Evolutionary conservation across 1,284 basidiomycete genomes (phyloP).

Genomic region (Erythrobasidium hasegawianum): DNA sequence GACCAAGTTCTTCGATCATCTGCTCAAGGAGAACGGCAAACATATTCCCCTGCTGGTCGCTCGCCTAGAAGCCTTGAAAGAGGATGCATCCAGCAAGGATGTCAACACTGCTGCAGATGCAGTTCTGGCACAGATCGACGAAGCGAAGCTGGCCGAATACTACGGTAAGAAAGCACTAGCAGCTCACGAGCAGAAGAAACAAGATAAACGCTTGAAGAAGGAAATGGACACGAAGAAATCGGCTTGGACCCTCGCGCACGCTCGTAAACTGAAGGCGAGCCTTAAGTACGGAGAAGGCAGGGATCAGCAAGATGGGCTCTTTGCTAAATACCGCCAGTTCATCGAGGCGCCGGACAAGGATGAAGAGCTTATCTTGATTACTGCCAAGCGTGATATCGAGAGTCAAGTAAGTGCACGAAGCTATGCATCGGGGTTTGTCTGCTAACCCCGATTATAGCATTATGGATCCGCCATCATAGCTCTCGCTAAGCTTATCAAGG

Average conservation of each 20-base stretch:
- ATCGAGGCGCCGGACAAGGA: conserved; percentile 42
- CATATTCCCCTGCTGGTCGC: conserved; percentile 46
- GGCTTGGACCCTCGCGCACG: conserved; percentile 46
- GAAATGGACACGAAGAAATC: conserved; percentile 45
- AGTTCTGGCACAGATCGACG: conserved; percentile 44
- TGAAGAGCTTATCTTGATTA: conserved; percentile 43
- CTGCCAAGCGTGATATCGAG: conserved; percentile 42
- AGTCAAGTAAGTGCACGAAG: background rate
- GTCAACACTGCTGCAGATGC: conserved; percentile 43
- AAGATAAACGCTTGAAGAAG: conserved; percentile 45
- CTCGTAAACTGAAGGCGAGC: conserved; percentile 43
- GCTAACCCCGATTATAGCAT: background rate
- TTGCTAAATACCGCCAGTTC: conserved; percentile 41
- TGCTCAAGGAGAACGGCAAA: conserved; percentile 46
- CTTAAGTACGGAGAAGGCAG: conserved; percentile 35
- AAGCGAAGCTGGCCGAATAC: conserved; percentile 44
- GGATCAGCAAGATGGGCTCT: conserved; percentile 35
- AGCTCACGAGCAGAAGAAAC: conserved; percentile 44
- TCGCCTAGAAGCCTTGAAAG: conserved; percentile 42
- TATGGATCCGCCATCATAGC: conserved; percentile 44
- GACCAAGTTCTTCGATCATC: conserved; percentile 44
- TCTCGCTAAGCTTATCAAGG: conserved; percentile 45
- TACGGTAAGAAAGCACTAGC: conserved; percentile 45
- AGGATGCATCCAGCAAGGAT: conserved; percentile 34
- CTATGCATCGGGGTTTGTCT: no score